A percentile compares a stretch with the other conserved stretches of the same genome.
phyloP scores from a whole-genome alignment of 2,329 filamentous ascomycete species.

The Paracoccidioides lutzii region DNA sequence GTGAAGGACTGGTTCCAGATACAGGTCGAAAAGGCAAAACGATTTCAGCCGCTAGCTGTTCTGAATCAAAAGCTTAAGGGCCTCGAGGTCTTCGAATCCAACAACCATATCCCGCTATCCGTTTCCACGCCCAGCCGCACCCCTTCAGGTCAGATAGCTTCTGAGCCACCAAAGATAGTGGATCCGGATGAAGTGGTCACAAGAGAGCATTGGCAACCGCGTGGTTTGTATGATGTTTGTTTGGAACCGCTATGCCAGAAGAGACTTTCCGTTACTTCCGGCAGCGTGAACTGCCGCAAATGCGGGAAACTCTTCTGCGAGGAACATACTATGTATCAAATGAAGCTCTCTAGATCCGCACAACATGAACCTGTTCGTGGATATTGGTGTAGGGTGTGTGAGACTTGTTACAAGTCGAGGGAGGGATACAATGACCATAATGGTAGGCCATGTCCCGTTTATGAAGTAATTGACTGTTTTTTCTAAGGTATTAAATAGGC shows the following conservation, averaged over 20 bases:
- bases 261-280: slow-evolving; percentile 63
- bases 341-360: slow-evolving; percentile 85
- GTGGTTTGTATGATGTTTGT: slow-evolving; percentile 62
- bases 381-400: slow-evolving; percentile 88
- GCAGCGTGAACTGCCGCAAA: slow-evolving; percentile 82
- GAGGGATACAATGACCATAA: slow-evolving; percentile 88
- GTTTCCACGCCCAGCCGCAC: slow-evolving; percentile 22
- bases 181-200: slow-evolving; percentile 89
- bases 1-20: slow-evolving; percentile 96
- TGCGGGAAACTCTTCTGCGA: slow-evolving; percentile 93
- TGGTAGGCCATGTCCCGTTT: slow-evolving; percentile 25
- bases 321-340: slow-evolving; percentile 98
- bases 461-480: not conserved
- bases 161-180: slow-evolving; percentile 28
- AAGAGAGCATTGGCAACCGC: slow-evolving; percentile 75
- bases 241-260: slow-evolving; percentile 79
- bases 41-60: slow-evolving; percentile 79
- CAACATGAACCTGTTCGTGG: slow-evolving; percentile 81
- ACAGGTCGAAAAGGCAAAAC: slow-evolving; percentile 84
- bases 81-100: slow-evolving; percentile 86
- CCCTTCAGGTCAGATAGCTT: slow-evolving; percentile 14
- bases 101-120: slow-evolving; percentile 47
- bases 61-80: slow-evolving; percentile 90
- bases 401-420: slow-evolving; percentile 97
- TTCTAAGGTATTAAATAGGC: slow-evolving; percentile 29